These are phyloP conservation scores for Scheffersomyces insectosa DNA, from an alignment of 1,139 yeast species.

Conservation along the genomic window DNA sequence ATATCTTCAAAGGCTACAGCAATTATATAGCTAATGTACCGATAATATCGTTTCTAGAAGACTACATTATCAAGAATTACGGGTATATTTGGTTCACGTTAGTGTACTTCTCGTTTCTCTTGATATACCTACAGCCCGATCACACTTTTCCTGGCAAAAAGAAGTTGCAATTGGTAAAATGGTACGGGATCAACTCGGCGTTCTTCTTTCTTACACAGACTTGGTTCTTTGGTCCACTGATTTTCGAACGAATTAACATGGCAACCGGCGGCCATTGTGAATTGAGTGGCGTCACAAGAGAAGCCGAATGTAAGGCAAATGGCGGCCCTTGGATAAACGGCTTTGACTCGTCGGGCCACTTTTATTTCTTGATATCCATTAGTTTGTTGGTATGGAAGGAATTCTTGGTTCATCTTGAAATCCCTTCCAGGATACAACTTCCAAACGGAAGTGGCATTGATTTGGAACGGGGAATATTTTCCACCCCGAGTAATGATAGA, in stretches of 20 bases:
- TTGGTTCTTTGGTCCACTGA: constrained; percentile 51
- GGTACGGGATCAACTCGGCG: constrained; percentile 17
- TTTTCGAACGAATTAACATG: constrained; percentile 43
- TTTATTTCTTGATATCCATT: constrained; percentile 51
- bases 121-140: constrained; percentile 4
- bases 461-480: background rate
- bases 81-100: constrained; percentile 33
- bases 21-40: constrained; percentile 11
- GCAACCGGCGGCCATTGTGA: constrained; percentile 45
- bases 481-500: background rate
- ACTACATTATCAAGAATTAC: constrained; percentile 20
- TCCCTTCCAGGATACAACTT: background rate
- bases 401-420: constrained; percentile 10
- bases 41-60: constrained; percentile 13
- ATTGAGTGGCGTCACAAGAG: background rate
- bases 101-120: constrained; percentile 13
- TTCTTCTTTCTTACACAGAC: constrained; percentile 22
- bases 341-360: constrained; percentile 67
- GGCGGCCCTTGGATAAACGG: constrained; percentile 55
- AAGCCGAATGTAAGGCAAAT: background rate
- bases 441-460: background rate
- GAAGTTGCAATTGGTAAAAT: constrained; percentile 4
- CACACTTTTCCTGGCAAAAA: constrained; percentile 7
- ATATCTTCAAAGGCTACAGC: constrained; percentile 12
- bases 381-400: constrained; percentile 46